Evolutionary conservation across 805 yeast species (phyloP), one percentile per base, ranked within the genome.

Genomic region (Lachancea thermotolerans): DNA sequence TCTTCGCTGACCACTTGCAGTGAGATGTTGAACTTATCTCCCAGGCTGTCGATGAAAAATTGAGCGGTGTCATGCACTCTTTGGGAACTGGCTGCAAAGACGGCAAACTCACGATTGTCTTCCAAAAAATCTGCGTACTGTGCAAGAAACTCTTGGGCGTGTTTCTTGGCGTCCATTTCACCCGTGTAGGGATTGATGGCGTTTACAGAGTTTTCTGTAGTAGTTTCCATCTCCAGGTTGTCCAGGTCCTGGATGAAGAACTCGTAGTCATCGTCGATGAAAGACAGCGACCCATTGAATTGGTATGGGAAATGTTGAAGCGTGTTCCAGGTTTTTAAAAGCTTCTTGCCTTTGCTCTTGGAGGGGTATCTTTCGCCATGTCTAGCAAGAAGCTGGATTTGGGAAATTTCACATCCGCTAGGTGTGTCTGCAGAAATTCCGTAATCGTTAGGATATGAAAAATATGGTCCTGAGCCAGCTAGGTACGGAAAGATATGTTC

Each of bases 291-390:
- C 3, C 83, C 83, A 29, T 60, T 62, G 51, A 68, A 67, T 0
- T 65, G 52, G 4, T 61, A 65, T 10, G 74, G 62, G 38, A 50
- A 56, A 31, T 48, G 48, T 8, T 49, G 41, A 1, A 56, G 28
- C 31, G 48, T 56, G 37, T 51, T 45, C 50, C 50, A 56, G 4
- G 52, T 45, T 15, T 53, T 51, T 36, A 58, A 59, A 54, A 79
- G 64, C 47, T 67, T 68, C 4, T 59, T 53, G 18, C 59, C 65
- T 3, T 71, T 66, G 14, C 69, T 65, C 2, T 53, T 61, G 2
- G 84, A 73, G 3, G 87, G 88, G 56, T 71, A 85, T 52, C 95
- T 69, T 61, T 85, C 93, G 17, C 91, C 95, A 57, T 87, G 95
- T 57, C 95, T 74, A 53, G 81, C 79, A 42, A 83, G 65, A 16